phyloP scores from a whole-genome alignment of 352 stramenopile species.

The Nothophytophthora sp. region DNA sequence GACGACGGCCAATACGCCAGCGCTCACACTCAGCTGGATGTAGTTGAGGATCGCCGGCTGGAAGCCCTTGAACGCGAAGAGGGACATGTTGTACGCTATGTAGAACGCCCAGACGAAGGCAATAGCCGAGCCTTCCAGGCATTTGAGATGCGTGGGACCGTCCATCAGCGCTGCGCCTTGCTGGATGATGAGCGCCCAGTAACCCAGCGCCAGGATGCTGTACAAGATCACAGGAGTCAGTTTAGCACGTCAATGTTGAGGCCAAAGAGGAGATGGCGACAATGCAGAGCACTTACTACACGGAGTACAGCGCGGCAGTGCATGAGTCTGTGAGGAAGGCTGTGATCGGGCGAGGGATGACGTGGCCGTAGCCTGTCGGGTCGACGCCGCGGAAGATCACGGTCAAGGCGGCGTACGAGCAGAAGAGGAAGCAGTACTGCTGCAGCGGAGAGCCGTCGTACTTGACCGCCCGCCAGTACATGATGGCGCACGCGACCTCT shows the following conservation, averaged over 20 bases:
- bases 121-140: constrained; percentile 21
- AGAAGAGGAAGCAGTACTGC: too few species aligned
- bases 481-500: too few species aligned
- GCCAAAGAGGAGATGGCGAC: too few species aligned
- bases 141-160: constrained; percentile 13
- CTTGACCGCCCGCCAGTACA: too few species aligned
- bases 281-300: too few species aligned
- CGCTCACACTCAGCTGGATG: constrained; percentile 30
- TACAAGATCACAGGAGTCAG: background rate
- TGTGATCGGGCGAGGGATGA: too few species aligned
- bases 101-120: constrained; percentile 31
- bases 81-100: constrained; percentile 21
- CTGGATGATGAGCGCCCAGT: constrained; percentile 37
- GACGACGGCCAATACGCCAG: constrained; percentile 15
- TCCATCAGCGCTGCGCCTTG: constrained; percentile 21
- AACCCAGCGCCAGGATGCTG: constrained; percentile 24
- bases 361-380: too few species aligned
- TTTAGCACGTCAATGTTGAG: background rate
- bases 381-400: too few species aligned
- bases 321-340: too few species aligned
- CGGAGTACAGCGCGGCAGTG: too few species aligned
- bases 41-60: constrained; percentile 22
- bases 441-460: too few species aligned
- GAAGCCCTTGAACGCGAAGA: constrained; percentile 38
- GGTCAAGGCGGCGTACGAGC: too few species aligned